Percentiles rank a stretch among this genome's conserved stretches.
phyloP scores from a whole-genome alignment of 78 protist species.

The Dictyostelium firmibasis region DNA sequence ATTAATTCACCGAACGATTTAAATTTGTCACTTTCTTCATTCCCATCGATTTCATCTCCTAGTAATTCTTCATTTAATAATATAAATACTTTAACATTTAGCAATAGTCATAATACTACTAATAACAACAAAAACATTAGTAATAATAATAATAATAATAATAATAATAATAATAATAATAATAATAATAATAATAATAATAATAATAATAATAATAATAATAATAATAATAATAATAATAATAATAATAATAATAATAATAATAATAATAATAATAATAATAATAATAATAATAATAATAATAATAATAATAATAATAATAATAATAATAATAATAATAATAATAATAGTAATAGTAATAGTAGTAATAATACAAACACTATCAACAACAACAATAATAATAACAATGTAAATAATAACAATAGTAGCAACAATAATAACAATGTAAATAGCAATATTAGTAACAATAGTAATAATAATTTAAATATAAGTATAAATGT shows the following conservation, averaged over 20 bases:
- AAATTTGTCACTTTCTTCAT: background rate
- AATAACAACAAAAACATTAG: background rate
- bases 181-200: background rate
- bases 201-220: too few species aligned
- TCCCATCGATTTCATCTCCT: background rate
- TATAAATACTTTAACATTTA: background rate
- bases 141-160: background rate
- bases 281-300: too few species aligned
- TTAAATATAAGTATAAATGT: background rate
- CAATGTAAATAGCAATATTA: background rate
- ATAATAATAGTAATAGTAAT: background rate
- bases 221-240: too few species aligned
- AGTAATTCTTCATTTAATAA: background rate
- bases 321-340: background rate
- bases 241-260: too few species aligned
- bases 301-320: background rate
- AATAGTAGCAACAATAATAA: background rate
- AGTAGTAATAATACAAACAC: background rate
- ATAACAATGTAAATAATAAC: background rate
- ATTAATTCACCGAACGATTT: background rate
- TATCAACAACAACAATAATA: background rate
- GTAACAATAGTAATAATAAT: background rate
- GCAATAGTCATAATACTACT: background rate
- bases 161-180: too few species aligned
- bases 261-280: too few species aligned